Conservation (phyloP, 352 stramenopile genomes). For the Lagenidium sp. region DNA sequence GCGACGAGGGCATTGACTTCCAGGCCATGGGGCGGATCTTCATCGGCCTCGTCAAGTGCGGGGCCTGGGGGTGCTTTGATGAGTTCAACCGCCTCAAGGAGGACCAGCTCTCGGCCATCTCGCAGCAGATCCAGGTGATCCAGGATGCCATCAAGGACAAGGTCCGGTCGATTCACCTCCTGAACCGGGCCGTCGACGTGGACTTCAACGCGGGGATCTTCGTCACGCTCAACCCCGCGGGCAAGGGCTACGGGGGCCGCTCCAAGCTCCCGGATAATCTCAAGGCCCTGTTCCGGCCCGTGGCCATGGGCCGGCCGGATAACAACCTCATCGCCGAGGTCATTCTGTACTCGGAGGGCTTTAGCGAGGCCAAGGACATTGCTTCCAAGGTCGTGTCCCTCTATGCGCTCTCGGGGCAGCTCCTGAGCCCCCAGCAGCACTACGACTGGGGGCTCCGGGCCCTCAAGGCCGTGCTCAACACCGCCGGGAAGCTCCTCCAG, state of each 20-base stretch:
- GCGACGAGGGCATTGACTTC: constrained; percentile 88
- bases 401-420: constrained; percentile 61
- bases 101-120: constrained; percentile 84
- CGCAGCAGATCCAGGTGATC: constrained; percentile 88
- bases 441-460: constrained; percentile 86
- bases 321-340: constrained; percentile 88
- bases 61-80: constrained; percentile 89
- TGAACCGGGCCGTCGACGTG: constrained; percentile 64
- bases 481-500: constrained; percentile 88
- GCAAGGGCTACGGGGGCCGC: constrained; percentile 86
- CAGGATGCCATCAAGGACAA: constrained; percentile 82
- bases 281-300: constrained; percentile 85
- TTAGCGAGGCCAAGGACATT: constrained; percentile 66
- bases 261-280: constrained; percentile 87
- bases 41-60: constrained; percentile 84
- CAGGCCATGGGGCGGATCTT: constrained; percentile 87
- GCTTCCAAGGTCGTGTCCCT: constrained; percentile 75
- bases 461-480: constrained; percentile 93
- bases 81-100: constrained; percentile 90
- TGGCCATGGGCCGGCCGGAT: constrained; percentile 81
- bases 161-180: constrained; percentile 37
- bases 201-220: constrained; percentile 89
- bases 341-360: constrained; percentile 82
- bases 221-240: constrained; percentile 86
- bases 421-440: constrained; percentile 76